Evolutionary conservation across 192 early-diverging fungal genomes (phyloP), one percentile per base, ranked within the genome.

Genomic region (Linnemannia hyalina): DNA sequence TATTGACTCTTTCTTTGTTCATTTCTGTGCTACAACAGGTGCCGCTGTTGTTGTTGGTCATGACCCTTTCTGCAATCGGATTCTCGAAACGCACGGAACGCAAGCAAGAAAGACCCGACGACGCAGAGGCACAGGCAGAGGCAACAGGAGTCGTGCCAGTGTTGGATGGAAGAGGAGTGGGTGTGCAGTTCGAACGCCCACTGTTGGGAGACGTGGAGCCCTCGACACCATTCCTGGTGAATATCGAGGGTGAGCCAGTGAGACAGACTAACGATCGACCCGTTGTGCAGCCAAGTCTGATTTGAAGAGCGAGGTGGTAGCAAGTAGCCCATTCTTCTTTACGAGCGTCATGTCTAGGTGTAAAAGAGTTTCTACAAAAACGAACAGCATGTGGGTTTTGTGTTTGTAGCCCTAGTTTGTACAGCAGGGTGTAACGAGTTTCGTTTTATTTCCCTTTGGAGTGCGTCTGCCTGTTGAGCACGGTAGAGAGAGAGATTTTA

Each of bases 71-170:
- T 49, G 60, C 8, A 15, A 55, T 81, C 52, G 80, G 80, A 69
- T 47, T 69, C 11, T 74, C 63, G 23, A 81, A 81, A 41, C 60
- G 47, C 73, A 68, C 70, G 46, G 71, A 80, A 40, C 44, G 44
- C 8, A 68, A 69, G 35, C 80, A 40, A 46, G 70, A 73, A 73
- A 55, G 32, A 41, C 47, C 52, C 44, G 80, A 46, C 54, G 60
- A 74, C 6, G 4, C 72, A 68, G 79, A 75, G 73, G 73, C 72
- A 26, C 73, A 75, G 29, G 73, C 60, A 75, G 80, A 68, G 73
- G 72, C 73, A 36, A 18, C 46, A 16, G 73, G 16, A n/a, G 46
- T 57, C 44, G 41, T 57, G 44, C 80, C 60, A 22, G 65, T 40
- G 22, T 38, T 69, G 63, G 65, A 54, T 38, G 65, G 73, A 75